Percentiles rank a stretch among this genome's conserved stretches.
Evolutionary conservation across 768 basidiomycete genomes (phyloP).

Genomic region (Pleurotus djamor): DNA sequence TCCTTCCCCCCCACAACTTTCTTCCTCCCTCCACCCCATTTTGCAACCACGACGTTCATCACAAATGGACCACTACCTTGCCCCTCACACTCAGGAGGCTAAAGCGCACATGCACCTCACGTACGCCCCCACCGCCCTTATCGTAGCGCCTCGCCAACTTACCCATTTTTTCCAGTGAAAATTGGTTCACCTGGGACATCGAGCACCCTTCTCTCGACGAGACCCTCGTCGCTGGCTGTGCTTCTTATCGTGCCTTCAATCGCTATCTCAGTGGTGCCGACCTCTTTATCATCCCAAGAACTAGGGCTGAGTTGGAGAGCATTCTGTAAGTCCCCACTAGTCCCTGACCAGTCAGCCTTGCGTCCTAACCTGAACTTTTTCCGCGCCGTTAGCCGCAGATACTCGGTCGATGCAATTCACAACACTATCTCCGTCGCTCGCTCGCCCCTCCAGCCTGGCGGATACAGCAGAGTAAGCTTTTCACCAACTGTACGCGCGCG

Average conservation of each 20-base stretch:
- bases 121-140: constrained; percentile 35
- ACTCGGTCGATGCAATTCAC: constrained; percentile 79
- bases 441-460: constrained; percentile 54
- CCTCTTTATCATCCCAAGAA: constrained; percentile 67
- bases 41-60: background rate
- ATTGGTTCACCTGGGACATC: constrained; percentile 66
- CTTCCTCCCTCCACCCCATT: background rate
- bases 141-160: constrained; percentile 12
- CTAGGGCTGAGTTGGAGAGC: constrained; percentile 64
- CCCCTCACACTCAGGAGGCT: constrained; percentile 74
- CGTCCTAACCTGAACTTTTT: constrained; percentile 8
- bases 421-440: constrained; percentile 74
- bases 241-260: constrained; percentile 78
- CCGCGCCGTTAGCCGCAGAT: constrained; percentile 54
- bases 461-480: constrained; percentile 42
- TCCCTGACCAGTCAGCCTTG: constrained; percentile 8
- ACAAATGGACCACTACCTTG: constrained; percentile 68
- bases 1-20: background rate
- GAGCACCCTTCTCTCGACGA: constrained; percentile 71
- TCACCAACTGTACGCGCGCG: background rate
- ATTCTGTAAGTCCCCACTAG: constrained; percentile 51
- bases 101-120: constrained; percentile 64
- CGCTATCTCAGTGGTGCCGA: constrained; percentile 72
- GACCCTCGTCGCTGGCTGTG: constrained; percentile 70
- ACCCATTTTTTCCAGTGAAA: constrained; percentile 46